Conservation (phyloP, 495 filamentous ascomycete genomes). For the Acidiella bohemica region DNA sequence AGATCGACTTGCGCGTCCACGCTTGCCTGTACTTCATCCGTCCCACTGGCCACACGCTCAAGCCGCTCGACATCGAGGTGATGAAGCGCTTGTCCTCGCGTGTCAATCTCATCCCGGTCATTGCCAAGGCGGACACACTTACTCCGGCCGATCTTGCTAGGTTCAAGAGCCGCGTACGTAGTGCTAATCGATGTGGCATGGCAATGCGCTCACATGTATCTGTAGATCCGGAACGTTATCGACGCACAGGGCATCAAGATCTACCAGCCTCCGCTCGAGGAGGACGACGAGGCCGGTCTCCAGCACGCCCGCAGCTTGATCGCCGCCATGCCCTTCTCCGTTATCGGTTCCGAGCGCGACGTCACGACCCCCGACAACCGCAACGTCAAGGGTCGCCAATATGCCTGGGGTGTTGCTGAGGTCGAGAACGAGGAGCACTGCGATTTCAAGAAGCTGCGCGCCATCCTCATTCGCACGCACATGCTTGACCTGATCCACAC, state of each 20-base stretch:
- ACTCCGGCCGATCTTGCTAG: conserved; percentile 79
- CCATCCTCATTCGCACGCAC: conserved; percentile 97
- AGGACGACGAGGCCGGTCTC: conserved; percentile 92
- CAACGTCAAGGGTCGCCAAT: conserved; percentile 96
- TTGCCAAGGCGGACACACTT: conserved; percentile 96
- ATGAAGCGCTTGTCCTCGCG: conserved; percentile 97
- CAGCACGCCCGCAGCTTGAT: conserved; percentile 87
- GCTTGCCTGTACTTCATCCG: conserved; percentile 98
- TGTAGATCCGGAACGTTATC: conserved; percentile 80
- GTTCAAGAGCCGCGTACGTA: conserved; percentile 79
- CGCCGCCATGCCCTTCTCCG: conserved; percentile 95
- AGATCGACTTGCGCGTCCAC: conserved; percentile 98
- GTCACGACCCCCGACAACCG: conserved; percentile 91
- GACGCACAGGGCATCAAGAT: conserved; percentile 99
- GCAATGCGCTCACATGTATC: not conserved
- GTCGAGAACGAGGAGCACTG: conserved; percentile 99
- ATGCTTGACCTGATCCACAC: conserved; percentile 99
- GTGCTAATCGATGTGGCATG: not conserved
- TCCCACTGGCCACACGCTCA: conserved; percentile 93
- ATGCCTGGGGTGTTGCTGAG: conserved; percentile 97
- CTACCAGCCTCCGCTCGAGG: conserved; percentile 92
- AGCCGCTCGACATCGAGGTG: conserved; percentile 97
- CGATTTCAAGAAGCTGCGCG: conserved; percentile 99
- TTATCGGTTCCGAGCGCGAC: conserved; percentile 98
- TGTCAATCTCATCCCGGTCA: conserved; percentile 94